A percentile compares a stretch with the other conserved stretches of the same genome.
Conservation (phyloP, 768 basidiomycete genomes). For the Rhodotorula graminis region DNA sequence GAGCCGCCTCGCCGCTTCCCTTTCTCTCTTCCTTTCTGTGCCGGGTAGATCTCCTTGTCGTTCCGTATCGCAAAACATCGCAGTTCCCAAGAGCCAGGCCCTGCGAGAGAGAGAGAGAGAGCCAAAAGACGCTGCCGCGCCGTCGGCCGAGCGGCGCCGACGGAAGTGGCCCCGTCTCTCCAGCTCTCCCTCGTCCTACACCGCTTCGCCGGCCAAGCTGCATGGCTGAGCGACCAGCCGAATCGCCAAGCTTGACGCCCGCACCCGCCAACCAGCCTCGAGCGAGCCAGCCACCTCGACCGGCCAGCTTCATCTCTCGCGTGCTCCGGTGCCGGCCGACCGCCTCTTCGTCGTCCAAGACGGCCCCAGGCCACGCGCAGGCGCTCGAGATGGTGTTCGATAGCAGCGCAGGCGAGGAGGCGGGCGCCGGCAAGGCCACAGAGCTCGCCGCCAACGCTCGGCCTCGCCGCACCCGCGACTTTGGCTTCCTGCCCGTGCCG, state of each 20-base stretch:
- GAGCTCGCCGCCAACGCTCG: too few relatives aligned
- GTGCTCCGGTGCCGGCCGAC: neutral
- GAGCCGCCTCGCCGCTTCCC: neutral
- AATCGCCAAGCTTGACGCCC: too few relatives aligned
- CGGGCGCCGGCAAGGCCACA: too few relatives aligned
- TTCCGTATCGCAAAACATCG: neutral
- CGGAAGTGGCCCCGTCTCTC: neutral
- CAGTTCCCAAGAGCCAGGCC: too few relatives aligned
- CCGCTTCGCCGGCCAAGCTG: neutral
- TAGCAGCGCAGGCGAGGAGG: neutral
- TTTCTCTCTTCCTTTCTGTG: neutral
- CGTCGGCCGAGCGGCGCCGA: neutral
- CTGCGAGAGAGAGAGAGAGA: too few relatives aligned
- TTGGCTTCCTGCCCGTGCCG: conserved; percentile 49
- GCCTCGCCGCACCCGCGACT: conserved; percentile 35
- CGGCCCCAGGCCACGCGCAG: too few relatives aligned
- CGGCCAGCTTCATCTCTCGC: neutral
- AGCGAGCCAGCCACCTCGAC: too few relatives aligned
- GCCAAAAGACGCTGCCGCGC: neutral
- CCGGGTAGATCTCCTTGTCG: neutral
- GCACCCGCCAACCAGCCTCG: too few relatives aligned
- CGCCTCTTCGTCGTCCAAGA: too few relatives aligned
- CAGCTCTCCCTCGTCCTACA: neutral
- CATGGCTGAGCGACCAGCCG: neutral
- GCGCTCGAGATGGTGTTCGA: too few relatives aligned